Base-by-base conservation (phyloP, 202 grass and related monocot species). In the Cymbopogon flexuosus region DNA sequence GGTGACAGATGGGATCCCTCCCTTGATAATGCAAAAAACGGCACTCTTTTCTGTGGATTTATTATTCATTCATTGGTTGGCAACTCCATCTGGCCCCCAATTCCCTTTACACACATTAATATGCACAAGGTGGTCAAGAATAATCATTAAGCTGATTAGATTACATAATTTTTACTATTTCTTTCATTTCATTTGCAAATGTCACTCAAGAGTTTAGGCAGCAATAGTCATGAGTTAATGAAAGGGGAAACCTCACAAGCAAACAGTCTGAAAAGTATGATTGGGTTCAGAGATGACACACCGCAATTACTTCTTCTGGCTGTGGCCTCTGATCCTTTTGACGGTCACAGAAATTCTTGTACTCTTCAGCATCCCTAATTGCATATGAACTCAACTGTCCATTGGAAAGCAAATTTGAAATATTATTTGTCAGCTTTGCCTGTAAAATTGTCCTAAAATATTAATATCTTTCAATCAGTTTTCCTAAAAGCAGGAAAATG, bases 311-410 rank as follows among this genome's bases (percentile, higher is more conserved):
- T 94, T 98, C 96, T 87, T 98, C 90, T 72, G 88, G 70, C 39
- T 91, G 96, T 37, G 96, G 96, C 57, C 92, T 88, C 84, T 95
- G 92, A 81, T 90, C 90, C 80, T 77, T 77, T 91, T 59, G 73
- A 34, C 90, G 90, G 70, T 98, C 92, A 49, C 96, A 95, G 65
- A 95, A 98, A 80, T 95, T 95, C 81, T 86, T 98, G 84, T 98
- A 98, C 73, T 98, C 95, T 76, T 95, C 96, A 65, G 89, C 90
- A 71, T 98, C 92, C 78, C 90, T 95, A 81, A 98, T 92, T 66
- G 90, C 96, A 82, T 93, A 95, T 59, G 96, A 98, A 91, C 92
- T 95, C 87, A 95, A 78, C 96, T 98, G 79, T 81, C 82, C 80
- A 82, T 54, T 81, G 52, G 29, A 76, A 66, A 88, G 19, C 49